Evolutionary conservation across 345 rosid genomes (phyloP), one percentile per base, ranked within the genome.

Genomic region (Tarenaya hassleriana): DNA sequence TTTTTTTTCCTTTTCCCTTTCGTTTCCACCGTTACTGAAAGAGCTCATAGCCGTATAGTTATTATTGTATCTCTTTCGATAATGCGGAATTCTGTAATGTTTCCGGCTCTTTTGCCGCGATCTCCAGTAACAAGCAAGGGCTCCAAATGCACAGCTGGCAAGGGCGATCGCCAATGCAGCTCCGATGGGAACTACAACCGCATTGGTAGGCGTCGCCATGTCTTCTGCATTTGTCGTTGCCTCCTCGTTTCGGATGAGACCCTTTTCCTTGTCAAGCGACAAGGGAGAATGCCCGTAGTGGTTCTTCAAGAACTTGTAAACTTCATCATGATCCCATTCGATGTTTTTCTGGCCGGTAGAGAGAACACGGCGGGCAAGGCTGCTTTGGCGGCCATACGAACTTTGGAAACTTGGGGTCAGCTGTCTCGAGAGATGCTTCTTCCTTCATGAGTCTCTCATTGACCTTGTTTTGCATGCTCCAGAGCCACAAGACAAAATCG

Each of bases 81-180:
- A 77, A 73, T 85, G 83, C 48, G 78, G 88, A 54, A 84, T 86
- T 68, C 79, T 83, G 77, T 71, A 70, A 77, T 84, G 82, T 95
- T 88, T 92, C 69, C 88, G 82, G 69, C 75, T 92, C 82, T 92
- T 92, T 82, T 88, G 97, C 61, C 66, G 94, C 6, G 85, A 79
- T 15, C 97, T 86, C 97, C 98, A 92, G 82, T 83, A 92, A 71
- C 95, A 92, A 3, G 98, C 88, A 1, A 92, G 91, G 0, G 88
- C 98, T 58, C 98, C 97, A 24, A 92, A 88, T 31, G 88, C 97
- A 66, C 97, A 85, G 80, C 98, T 92, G 37, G 95, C 95, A 31
- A 92, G 71, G 21, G 97, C 97, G 58, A 92, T 83, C 7, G 98
- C 98, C 73, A 92, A 71, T 15, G 98, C 98, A 49, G 98, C 95